Evolutionary conservation across 2,329 filamentous ascomycete genomes (phyloP).

Genomic region (Nectriaceae sp.): DNA sequence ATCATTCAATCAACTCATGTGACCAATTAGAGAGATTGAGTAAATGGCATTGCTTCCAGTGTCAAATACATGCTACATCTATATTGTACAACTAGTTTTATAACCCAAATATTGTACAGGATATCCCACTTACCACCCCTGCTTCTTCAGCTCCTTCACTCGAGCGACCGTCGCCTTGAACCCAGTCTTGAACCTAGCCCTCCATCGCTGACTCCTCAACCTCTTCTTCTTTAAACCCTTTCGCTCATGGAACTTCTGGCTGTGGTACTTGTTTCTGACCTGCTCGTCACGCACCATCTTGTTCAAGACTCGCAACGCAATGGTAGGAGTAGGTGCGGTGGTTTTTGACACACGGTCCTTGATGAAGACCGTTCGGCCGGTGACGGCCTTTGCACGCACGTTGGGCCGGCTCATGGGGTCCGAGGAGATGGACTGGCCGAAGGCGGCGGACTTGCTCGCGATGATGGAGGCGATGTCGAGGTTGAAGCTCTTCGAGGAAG

Average conservation of each 20-base stretch:
- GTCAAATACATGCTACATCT: slow-evolving; percentile 27
- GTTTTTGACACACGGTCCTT: slow-evolving; percentile 28
- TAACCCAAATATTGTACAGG: slow-evolving; percentile 17
- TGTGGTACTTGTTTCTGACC: slow-evolving; percentile 54
- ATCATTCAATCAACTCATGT: neutral
- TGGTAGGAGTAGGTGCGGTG: slow-evolving; percentile 42
- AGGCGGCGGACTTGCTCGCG: slow-evolving; percentile 31
- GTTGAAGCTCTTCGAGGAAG: slow-evolving; percentile 16
- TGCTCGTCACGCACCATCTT: slow-evolving; percentile 51
- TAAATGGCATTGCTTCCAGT: neutral
- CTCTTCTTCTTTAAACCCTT: slow-evolving; percentile 78
- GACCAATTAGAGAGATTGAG: neutral
- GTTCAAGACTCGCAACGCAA: slow-evolving; percentile 46
- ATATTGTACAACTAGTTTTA: slow-evolving; percentile 27
- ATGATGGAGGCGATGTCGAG: slow-evolving; percentile 40
- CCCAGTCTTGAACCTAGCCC: slow-evolving; percentile 65
- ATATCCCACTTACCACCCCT: slow-evolving; percentile 67
- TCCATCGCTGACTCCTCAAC: slow-evolving; percentile 68
- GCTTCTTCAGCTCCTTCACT: slow-evolving; percentile 69
- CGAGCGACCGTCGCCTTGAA: slow-evolving; percentile 66
- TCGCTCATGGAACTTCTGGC: slow-evolving; percentile 74
- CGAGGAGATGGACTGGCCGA: slow-evolving; percentile 12
- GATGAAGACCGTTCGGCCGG: slow-evolving; percentile 41
- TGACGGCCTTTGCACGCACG: slow-evolving; percentile 35
- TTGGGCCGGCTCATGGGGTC: slow-evolving; percentile 32